These are phyloP conservation scores for Penstemon newberryi DNA, from an alignment of 257 asterid genomes.

Conservation along the genomic window DNA sequence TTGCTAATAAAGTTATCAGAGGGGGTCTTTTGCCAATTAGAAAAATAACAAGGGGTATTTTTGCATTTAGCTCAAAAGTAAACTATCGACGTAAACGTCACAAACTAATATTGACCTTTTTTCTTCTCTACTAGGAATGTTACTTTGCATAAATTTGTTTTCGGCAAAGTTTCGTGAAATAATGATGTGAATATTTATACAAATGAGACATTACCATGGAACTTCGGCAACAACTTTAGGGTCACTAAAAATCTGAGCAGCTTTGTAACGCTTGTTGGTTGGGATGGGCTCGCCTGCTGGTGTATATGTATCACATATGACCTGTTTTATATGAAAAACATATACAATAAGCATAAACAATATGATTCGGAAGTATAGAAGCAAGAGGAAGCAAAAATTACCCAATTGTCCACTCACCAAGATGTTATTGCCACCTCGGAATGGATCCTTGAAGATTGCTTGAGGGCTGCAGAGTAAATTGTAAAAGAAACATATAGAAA, in stretches of 20 bases:
- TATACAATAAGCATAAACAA: not conserved
- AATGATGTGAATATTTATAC: not conserved
- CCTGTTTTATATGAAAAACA: constrained; percentile 46
- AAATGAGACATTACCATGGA: constrained; percentile 65
- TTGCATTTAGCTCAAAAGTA: not conserved
- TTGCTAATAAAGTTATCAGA: no score
- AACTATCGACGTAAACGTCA: not conserved
- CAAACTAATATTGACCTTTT: not conserved
- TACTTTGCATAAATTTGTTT: not conserved
- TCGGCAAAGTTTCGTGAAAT: not conserved
- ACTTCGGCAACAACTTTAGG: constrained; percentile 73
- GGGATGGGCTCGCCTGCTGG: constrained; percentile 98
- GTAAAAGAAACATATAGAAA: constrained; percentile 12
- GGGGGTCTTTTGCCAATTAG: no score
- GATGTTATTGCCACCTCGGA: constrained; percentile 96
- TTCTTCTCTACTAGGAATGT: not conserved
- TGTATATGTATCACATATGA: constrained; percentile 86
- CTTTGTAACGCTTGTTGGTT: constrained; percentile 84
- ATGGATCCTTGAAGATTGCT: constrained; percentile 97
- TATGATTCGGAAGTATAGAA: not conserved
- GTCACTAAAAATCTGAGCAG: constrained; percentile 87
- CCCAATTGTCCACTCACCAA: constrained; percentile 56
- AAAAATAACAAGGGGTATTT: no score
- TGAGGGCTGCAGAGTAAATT: constrained; percentile 66
- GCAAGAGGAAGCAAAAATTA: constrained; percentile 4